Base-by-base conservation (phyloP, 2,329 filamentous ascomycete genomes). In the Ceratocystis destructans region DNA sequence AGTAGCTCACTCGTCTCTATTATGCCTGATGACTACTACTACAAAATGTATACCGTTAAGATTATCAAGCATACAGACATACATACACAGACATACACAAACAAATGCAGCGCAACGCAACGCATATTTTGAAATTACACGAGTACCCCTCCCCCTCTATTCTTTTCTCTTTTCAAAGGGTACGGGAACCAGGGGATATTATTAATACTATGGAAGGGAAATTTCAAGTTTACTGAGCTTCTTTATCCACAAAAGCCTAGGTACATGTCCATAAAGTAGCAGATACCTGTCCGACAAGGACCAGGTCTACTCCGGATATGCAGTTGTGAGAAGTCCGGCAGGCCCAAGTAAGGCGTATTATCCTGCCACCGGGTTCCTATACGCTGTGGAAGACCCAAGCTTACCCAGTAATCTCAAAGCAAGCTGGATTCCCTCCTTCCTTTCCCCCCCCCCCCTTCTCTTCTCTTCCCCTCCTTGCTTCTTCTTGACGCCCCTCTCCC, bases 231-330 rank as follows among this genome's bases (percentile, higher is more conserved):
- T 57, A 37, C 33, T 37, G 33, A 37, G 33, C 33, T 37, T 37
- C 33, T 37, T 37, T 37, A 37, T 41, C 37, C 37, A 41, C 37
- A 15, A 41, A 41, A 41, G 37, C 37, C 37, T 41, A 41, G 37
- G 37, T 41, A 41, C 37, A 15, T 41, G 12, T 10, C 37, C 37
- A 41, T 15, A 41, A 5, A 41, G 37, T 10, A 41, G 28, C 25
- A 59, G n/a, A 37, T 20, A 31, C 6, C 5, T 41, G 37, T 41
- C 10, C 17, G 55, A 59, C 55, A 59, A 37, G 55, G 55, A 59
- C 31, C 55, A 59, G 55, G 55, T 37, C 28, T 59, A 15, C 28
- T 59, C 55, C 55, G 55, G 55, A 59, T 59, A 33, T 59, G 55
- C 55, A 59, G 31, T n/a, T 28, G 31, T 17, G 6, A 59, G 17